phyloP scores from a whole-genome alignment of 768 basidiomycete species.

The Pleurotus ostreatus region DNA sequence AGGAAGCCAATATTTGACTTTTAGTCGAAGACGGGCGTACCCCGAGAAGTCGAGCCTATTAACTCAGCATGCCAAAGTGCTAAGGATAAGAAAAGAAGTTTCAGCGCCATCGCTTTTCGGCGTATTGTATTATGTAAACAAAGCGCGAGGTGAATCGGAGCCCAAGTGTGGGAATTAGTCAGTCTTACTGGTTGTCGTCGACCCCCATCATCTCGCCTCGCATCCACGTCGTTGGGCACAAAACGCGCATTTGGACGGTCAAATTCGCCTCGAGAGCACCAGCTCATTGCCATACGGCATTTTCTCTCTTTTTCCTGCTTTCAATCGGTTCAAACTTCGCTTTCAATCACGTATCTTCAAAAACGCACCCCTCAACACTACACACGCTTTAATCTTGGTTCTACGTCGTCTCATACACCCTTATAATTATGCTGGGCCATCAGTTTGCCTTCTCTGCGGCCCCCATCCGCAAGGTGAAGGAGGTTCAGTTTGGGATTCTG shows the following conservation, averaged over 20 bases:
- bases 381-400: background rate
- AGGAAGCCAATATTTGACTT: too few relatives aligned
- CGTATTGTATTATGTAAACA: too few relatives aligned
- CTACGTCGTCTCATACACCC: background rate
- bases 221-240: conserved; percentile 5
- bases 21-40: too few relatives aligned
- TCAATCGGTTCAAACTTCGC: background rate
- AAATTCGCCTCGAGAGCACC: background rate
- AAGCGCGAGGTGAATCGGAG: background rate
- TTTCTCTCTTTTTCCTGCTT: background rate
- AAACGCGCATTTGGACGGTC: conserved; percentile 1
- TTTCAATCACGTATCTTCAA: background rate
- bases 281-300: background rate
- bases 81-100: too few relatives aligned
- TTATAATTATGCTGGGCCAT: conserved; percentile 68
- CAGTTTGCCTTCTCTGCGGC: conserved; percentile 92
- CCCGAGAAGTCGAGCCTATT: too few relatives aligned
- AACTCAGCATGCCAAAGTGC: too few relatives aligned
- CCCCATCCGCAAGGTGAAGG: conserved; percentile 91
- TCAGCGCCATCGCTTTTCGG: too few relatives aligned
- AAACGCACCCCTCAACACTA: background rate
- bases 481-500: conserved; percentile 98
- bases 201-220: conserved; percentile 7
- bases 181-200: conserved; percentile 1
- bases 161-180: conserved; percentile 4